These are phyloP conservation scores for Pichiaceae sp. DNA, from an alignment of 1,139 yeast genomes.

Conservation along the genomic window DNA sequence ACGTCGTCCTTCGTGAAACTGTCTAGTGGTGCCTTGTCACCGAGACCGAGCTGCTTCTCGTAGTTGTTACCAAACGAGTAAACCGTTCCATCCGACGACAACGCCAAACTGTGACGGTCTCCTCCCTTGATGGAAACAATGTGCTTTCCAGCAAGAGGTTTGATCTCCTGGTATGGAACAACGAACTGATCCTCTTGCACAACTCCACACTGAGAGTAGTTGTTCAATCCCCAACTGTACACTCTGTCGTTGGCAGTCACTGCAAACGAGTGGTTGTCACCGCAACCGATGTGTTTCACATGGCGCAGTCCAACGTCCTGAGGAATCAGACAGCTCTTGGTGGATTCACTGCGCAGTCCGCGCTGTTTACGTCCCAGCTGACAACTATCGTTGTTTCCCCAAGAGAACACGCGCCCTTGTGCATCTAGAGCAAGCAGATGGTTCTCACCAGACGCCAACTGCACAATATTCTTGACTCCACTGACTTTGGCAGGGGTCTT, in stretches of 20 bases:
- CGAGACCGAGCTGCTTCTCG: constrained; percentile 85
- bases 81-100: constrained; percentile 63
- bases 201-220: constrained; percentile 92
- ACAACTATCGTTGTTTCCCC: constrained; percentile 95
- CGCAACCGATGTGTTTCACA: constrained; percentile 76
- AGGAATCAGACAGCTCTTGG: constrained; percentile 64
- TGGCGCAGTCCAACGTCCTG: constrained; percentile 73
- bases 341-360: constrained; percentile 41
- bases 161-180: constrained; percentile 68
- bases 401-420: constrained; percentile 82
- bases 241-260: constrained; percentile 65
- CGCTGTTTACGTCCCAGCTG: constrained; percentile 81
- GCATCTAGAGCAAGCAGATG: constrained; percentile 78
- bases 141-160: constrained; percentile 45
- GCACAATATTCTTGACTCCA: constrained; percentile 64
- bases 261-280: constrained; percentile 96
- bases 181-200: constrained; percentile 71
- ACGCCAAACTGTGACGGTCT: constrained; percentile 84
- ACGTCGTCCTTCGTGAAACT: constrained; percentile 65
- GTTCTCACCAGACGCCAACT: constrained; percentile 87
- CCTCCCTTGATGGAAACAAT: constrained; percentile 76
- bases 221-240: constrained; percentile 90
- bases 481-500: constrained; percentile 56
- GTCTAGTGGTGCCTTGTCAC: constrained; percentile 39
- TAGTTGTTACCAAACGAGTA: constrained; percentile 88